These are phyloP conservation scores for Sporothrix pallida DNA, from an alignment of 2,329 filamentous ascomycete species.

Conservation along the genomic window DNA sequence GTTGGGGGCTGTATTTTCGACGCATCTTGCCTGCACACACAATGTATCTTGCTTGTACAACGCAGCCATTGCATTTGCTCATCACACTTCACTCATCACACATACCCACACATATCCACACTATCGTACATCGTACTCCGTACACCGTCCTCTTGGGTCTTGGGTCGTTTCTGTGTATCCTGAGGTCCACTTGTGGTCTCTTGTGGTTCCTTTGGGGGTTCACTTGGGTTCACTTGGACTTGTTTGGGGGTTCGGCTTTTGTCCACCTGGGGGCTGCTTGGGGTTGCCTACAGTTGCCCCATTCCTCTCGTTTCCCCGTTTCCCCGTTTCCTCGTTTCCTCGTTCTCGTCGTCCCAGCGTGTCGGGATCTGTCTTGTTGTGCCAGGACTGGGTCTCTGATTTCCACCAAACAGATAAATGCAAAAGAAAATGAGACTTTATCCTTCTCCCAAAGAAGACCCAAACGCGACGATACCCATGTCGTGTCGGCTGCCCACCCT, in stretches of 20 bases:
- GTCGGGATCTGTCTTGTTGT: background rate
- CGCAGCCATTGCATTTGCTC: too few relatives aligned
- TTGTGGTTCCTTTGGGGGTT: background rate
- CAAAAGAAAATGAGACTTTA: background rate
- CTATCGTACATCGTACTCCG: background rate
- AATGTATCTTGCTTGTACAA: too few relatives aligned
- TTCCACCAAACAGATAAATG: background rate
- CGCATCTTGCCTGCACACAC: too few relatives aligned
- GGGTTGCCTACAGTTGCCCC: too few relatives aligned
- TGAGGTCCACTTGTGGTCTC: too few relatives aligned
- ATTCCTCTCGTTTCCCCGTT: background rate
- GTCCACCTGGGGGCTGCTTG: too few relatives aligned
- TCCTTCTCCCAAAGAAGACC: background rate
- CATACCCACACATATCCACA: background rate
- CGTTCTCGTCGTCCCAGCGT: conserved; percentile 16
- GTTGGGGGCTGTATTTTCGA: too few relatives aligned
- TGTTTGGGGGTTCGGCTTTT: too few relatives aligned
- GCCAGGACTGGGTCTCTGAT: background rate
- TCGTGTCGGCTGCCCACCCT: background rate
- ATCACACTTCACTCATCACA: background rate
- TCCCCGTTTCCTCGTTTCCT: background rate
- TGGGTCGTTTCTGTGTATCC: conserved; percentile 20
- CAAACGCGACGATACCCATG: background rate
- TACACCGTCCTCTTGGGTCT: conserved; percentile 16
- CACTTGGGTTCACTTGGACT: too few relatives aligned